phyloP scores from a whole-genome alignment of 495 filamentous ascomycete species.

The Talaromyces ruber region DNA sequence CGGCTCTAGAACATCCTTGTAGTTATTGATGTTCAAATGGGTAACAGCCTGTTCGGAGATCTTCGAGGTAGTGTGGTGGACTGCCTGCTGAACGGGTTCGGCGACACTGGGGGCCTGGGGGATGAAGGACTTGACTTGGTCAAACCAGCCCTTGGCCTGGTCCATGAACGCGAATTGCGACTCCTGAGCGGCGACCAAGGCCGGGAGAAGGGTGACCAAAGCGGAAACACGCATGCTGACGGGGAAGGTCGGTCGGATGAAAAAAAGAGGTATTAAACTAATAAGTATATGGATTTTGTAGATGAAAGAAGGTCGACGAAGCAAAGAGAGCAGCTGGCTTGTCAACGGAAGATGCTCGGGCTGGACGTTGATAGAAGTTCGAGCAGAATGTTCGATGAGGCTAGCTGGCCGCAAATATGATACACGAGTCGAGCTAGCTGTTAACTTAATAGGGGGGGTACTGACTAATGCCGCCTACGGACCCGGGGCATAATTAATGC shows the following conservation, averaged over 20 bases:
- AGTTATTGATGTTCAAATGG: slow-evolving; percentile 62
- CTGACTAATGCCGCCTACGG: background rate
- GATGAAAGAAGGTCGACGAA: background rate
- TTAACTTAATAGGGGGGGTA: background rate
- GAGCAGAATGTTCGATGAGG: background rate
- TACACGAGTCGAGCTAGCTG: background rate
- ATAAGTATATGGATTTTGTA: background rate
- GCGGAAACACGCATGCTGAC: slow-evolving; percentile 63
- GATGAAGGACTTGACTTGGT: slow-evolving; percentile 51
- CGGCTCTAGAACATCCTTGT: slow-evolving; percentile 58
- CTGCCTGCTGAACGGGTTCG: slow-evolving; percentile 32
- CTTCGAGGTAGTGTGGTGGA: slow-evolving; percentile 45
- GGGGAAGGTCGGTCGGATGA: background rate
- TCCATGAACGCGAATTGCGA: slow-evolving; percentile 60
- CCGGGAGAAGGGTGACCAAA: slow-evolving; percentile 55
- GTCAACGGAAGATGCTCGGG: background rate
- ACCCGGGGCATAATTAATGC: background rate
- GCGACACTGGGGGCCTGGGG: slow-evolving; percentile 39
- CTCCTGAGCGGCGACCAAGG: slow-evolving; percentile 63
- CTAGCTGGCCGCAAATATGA: background rate
- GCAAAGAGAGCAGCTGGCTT: background rate
- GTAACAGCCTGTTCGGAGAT: slow-evolving; percentile 47
- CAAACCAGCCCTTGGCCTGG: slow-evolving; percentile 56
- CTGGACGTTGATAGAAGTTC: background rate
- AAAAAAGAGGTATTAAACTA: background rate